Base-by-base conservation (phyloP, 2,329 filamentous ascomycete species). In the Aspergillus fumigatus region DNA sequence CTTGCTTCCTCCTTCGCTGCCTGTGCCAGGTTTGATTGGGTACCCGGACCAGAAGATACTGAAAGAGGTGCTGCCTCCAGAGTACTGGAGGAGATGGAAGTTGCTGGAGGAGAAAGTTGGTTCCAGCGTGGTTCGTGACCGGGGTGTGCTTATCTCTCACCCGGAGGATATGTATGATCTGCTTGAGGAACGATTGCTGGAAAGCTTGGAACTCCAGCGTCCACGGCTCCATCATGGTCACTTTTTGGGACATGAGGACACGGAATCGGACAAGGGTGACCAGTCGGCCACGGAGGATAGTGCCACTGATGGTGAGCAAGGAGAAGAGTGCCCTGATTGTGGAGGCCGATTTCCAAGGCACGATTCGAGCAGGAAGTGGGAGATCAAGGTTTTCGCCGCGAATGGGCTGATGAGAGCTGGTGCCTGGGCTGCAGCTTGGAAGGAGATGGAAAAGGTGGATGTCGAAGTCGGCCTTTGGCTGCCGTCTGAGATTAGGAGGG, bases 391-490 rank as follows among this genome's bases (percentile, higher is more conserved):
- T 1, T 99, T 93, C 68, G 94, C 94, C 0, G 93, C 92, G 52
- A 99, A 97, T 72, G 94, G 94, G 0, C 78, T 97, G 50, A 96
- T 99, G 90, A 85, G 87, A 57, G 87, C 90, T 4, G 91, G 91
- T 0, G 93, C 94, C 0, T 99, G 94, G 94, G 84, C 85, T 4
- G 92, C 92, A 2, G 93, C 90, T 57, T 99, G 93, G 93, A 89
- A 85, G 64, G 93, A 97, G 74, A 99, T 99, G 94, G 94, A 99
- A 75, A 84, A 93, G n/a, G 90, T 97, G 0, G 94, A 99, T 68
- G 90, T 96, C 1, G 93, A 97, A 73, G 84, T 99, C 52, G 85
- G 89, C 65, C 89, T 94, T 3, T 84, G 81, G 79, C 75, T 87
- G 26, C 79, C 79, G 2, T 78, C 82, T 3, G 78, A 81, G 9